Percentiles rank a stretch among this genome's conserved stretches.
Conservation (phyloP, 2,329 filamentous ascomycete species). For the Hymenotorrendiella dingleyae region DNA sequence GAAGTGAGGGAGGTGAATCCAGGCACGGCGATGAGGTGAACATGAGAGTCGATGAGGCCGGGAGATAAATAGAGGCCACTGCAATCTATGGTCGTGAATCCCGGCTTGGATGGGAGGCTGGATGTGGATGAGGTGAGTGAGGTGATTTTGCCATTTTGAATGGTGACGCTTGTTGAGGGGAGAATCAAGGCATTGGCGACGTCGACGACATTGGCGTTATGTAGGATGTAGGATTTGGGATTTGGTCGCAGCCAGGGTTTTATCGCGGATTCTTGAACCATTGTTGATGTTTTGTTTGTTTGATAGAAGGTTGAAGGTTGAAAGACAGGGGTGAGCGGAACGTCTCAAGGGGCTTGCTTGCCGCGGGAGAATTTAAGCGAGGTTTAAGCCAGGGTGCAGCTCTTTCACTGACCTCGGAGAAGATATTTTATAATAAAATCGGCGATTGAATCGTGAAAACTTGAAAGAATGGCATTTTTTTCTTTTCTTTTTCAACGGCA, state of each 20-base stretch:
- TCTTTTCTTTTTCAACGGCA: no score
- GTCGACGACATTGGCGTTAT: slow-evolving; percentile 40
- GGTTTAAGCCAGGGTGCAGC: no score
- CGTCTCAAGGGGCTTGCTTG: background rate
- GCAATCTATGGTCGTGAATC: slow-evolving; percentile 29
- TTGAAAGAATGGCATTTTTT: no score
- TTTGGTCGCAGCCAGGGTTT: background rate
- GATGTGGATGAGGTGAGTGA: background rate
- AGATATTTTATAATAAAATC: background rate
- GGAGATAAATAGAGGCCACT: slow-evolving; percentile 41
- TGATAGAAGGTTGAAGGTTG: background rate
- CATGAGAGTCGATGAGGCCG: slow-evolving; percentile 46
- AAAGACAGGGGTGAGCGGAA: background rate
- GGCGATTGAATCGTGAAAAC: background rate
- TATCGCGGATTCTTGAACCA: background rate
- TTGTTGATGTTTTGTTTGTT: background rate
- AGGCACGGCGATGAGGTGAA: slow-evolving; percentile 39
- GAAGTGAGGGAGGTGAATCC: slow-evolving; percentile 22
- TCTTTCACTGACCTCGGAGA: no score
- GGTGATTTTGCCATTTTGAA: slow-evolving; percentile 31
- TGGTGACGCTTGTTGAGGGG: slow-evolving; percentile 28
- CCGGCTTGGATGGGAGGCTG: background rate
- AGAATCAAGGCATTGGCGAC: slow-evolving; percentile 30
- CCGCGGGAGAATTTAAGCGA: no score
- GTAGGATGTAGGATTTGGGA: slow-evolving; percentile 23